These are phyloP conservation scores for Myxozyma lipomycoides DNA, from an alignment of 805 yeast genomes.

Conservation along the genomic window DNA sequence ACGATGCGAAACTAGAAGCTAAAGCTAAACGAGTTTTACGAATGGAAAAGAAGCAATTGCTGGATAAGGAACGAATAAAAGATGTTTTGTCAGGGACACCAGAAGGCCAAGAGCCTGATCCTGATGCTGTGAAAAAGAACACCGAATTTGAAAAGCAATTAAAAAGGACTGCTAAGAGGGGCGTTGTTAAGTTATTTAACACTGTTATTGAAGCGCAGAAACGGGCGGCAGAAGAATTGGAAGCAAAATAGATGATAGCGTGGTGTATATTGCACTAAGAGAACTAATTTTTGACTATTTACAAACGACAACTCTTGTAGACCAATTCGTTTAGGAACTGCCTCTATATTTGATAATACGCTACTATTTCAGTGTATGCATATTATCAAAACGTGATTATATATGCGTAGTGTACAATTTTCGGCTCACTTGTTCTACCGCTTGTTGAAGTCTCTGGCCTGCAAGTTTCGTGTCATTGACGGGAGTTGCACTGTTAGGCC, in stretches of 20 bases:
- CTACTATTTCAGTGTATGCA: not conserved
- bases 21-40: slow-evolving; percentile 71
- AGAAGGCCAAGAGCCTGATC: slow-evolving; percentile 42
- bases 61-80: slow-evolving; percentile 63
- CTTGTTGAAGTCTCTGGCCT: slow-evolving; percentile 63
- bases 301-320: not conserved
- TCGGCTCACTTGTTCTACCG: slow-evolving; percentile 5
- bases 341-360: no score
- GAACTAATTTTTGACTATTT: not conserved
- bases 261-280: not conserved
- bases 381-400: not conserved
- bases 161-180: slow-evolving; percentile 80
- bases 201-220: slow-evolving; percentile 75
- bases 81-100: slow-evolving; percentile 47
- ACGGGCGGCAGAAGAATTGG: slow-evolving; percentile 12
- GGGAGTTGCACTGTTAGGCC: slow-evolving; percentile 95
- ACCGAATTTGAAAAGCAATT: slow-evolving; percentile 65
- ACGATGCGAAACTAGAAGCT: slow-evolving; percentile 73
- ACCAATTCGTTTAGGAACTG: no score
- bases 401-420: not conserved
- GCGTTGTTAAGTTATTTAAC: slow-evolving; percentile 74
- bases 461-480: slow-evolving; percentile 93
- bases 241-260: slow-evolving; percentile 2
- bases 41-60: slow-evolving; percentile 63
- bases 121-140: slow-evolving; percentile 52